Conservation (phyloP, 176 grass and related monocot genomes). For the Oryza meridionalis region DNA sequence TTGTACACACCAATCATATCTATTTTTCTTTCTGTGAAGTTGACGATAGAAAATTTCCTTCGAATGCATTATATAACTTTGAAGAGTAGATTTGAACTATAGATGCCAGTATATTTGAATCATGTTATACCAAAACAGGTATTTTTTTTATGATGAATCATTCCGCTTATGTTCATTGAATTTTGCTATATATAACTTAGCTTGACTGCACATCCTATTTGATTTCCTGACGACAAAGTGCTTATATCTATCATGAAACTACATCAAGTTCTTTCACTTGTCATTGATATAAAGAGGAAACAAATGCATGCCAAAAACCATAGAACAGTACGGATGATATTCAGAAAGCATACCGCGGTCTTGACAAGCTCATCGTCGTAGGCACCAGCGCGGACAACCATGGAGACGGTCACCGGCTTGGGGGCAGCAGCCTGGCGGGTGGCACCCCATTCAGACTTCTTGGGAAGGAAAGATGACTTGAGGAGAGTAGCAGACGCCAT, state of each 20-base stretch:
- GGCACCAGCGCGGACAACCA: constrained; percentile 72
- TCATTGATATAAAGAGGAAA: not conserved
- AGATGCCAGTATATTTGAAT: not conserved
- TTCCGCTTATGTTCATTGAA: not conserved
- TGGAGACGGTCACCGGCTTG: constrained; percentile 63
- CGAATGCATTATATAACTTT: not conserved
- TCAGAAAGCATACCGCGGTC: constrained; percentile 69
- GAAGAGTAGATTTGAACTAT: not conserved
- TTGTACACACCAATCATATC: not conserved
- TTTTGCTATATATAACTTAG: constrained; percentile 5
- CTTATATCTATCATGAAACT: constrained; percentile 5
- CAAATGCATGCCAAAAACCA: not conserved
- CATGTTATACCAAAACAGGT: not conserved
- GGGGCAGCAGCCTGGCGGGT: constrained; percentile 32
- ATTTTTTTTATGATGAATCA: not conserved
- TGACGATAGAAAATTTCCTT: not conserved
- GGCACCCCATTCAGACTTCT: constrained; percentile 76
- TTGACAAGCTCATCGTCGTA: constrained; percentile 90
- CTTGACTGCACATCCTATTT: not conserved
- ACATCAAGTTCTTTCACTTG: constrained; percentile 16
- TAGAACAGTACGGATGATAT: not conserved
- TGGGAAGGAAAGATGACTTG: constrained; percentile 98
- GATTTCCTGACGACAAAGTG: not conserved
- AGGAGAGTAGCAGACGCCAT: constrained; percentile 97
- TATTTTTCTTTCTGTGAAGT: not conserved